Conservation (phyloP, 345 rosid species). For the Psidium friedrichsthalianum region DNA sequence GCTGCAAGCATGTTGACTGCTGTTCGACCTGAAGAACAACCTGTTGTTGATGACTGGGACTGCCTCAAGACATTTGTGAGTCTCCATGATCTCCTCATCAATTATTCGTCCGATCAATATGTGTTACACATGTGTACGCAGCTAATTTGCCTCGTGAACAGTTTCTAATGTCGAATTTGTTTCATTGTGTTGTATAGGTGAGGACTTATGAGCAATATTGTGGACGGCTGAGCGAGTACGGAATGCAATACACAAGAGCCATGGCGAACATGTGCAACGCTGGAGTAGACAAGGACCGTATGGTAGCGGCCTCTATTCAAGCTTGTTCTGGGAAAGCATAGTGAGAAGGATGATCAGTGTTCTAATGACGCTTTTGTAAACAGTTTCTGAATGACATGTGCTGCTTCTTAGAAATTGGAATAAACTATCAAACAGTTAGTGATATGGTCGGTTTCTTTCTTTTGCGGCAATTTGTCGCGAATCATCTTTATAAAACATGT, state of each 20-base stretch:
- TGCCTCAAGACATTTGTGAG: slow-evolving; percentile 27
- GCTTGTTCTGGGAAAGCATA: background rate
- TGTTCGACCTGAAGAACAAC: slow-evolving; percentile 11
- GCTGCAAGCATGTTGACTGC: background rate
- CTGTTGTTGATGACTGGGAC: slow-evolving; percentile 38
- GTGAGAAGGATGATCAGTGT: background rate
- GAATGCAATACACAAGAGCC: slow-evolving; percentile 24
- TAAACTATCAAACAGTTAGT: background rate
- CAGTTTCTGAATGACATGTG: background rate
- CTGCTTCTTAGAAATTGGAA: background rate
- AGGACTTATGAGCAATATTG: slow-evolving; percentile 19
- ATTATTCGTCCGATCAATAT: background rate
- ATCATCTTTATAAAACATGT: background rate
- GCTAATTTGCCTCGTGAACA: background rate
- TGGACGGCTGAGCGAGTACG: slow-evolving; percentile 19
- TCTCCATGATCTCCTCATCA: background rate
- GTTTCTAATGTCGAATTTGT: background rate
- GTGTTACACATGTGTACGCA: background rate
- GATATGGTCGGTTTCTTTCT: background rate
- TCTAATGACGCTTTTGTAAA: background rate
- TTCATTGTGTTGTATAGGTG: slow-evolving; percentile 4
- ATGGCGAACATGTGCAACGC: slow-evolving; percentile 35
- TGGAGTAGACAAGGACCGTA: slow-evolving; percentile 5
- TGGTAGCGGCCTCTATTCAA: background rate
- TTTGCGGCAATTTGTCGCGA: background rate